Evolutionary conservation across 306 rosid genomes (phyloP).

Genomic region (Citrullus mucosospermus): DNA sequence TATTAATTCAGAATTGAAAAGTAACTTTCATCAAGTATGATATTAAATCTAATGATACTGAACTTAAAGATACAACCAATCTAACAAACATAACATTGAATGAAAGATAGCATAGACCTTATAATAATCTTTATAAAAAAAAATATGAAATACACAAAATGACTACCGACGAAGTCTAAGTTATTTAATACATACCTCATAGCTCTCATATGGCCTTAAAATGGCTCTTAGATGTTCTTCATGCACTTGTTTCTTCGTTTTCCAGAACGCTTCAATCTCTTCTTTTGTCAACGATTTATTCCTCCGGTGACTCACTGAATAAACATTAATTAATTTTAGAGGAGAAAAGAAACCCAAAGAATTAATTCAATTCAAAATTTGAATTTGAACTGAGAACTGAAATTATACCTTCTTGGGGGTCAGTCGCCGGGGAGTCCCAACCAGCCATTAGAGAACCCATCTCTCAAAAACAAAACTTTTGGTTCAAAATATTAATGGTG

Average conservation of each 20-base stretch:
- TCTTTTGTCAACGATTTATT: slow-evolving; percentile 44
- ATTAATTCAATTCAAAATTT: background rate
- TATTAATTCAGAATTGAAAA: no score
- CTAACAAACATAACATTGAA: no score
- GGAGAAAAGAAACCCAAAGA: background rate
- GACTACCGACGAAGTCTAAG: no score
- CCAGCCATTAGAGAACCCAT: slow-evolving; percentile 94
- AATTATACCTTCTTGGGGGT: slow-evolving; percentile 39
- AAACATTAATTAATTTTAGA: no score
- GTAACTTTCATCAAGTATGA: no score
- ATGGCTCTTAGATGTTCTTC: slow-evolving; percentile 45
- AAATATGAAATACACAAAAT: no score
- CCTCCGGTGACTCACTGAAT: slow-evolving; percentile 25
- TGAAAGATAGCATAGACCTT: no score
- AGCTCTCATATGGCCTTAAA: slow-evolving; percentile 9
- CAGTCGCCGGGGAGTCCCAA: slow-evolving; percentile 34
- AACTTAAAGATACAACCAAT: no score
- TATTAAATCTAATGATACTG: no score
- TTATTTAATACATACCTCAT: slow-evolving; percentile 16
- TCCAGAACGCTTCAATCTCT: slow-evolving; percentile 21
- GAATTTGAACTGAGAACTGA: background rate
- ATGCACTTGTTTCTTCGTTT: slow-evolving; percentile 1
- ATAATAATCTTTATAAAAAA: no score
- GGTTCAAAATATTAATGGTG: no score
- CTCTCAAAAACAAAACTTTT: background rate